Evolutionary conservation across 306 rosid genomes (phyloP).

Genomic region (Inga laurina): DNA sequence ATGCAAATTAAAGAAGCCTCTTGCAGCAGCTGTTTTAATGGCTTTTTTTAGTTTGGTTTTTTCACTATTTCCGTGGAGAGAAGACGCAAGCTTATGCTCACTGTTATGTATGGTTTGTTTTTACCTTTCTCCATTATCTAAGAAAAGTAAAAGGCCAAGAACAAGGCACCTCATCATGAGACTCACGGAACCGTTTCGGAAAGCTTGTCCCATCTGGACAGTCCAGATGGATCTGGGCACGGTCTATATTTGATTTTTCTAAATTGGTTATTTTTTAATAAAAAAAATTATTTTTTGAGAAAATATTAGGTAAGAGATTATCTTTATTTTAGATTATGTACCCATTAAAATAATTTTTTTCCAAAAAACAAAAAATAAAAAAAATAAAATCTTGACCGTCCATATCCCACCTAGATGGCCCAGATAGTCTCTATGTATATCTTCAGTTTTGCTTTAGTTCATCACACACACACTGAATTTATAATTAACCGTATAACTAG

Average conservation of each 20-base stretch:
- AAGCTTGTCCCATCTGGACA: no score
- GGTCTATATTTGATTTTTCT: no score
- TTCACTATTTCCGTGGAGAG: not conserved
- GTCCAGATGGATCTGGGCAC: no score
- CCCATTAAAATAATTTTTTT: no score
- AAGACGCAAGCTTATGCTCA: not conserved
- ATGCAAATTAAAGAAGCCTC: not conserved
- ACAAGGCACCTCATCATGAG: not conserved
- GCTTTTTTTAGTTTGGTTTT: not conserved
- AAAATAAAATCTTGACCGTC: no score
- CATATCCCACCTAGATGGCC: no score
- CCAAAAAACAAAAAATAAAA: no score
- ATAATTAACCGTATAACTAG: not conserved
- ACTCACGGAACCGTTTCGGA: not conserved
- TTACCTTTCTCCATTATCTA: not conserved
- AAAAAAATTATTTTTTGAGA: no score
- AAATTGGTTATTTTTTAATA: no score
- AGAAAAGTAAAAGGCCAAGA: not conserved
- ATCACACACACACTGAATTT: not conserved
- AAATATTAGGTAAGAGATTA: no score
- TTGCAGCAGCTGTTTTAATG: not conserved
- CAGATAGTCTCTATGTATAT: no score
- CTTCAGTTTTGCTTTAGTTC: not conserved
- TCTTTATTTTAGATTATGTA: no score
- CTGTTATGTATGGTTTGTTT: not conserved